Base-by-base conservation (phyloP, 352 stramenopile genomes). In the Aphanomyces stellatus region DNA sequence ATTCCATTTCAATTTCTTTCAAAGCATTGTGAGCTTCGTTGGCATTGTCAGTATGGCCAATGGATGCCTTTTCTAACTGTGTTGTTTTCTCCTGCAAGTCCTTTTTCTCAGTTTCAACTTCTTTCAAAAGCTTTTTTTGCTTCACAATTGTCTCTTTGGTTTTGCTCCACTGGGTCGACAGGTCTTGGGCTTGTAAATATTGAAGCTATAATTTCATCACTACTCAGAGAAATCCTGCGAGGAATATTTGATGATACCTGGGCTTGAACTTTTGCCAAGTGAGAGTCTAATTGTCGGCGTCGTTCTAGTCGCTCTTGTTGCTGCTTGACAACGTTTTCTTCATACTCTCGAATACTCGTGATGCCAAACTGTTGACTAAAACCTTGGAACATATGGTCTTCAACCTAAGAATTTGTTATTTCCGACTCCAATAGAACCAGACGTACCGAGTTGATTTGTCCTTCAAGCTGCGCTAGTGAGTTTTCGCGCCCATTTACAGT, bases 321-420 rank as follows among this genome's bases (percentile, higher is more conserved):
- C 2, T 82, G 81, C 71, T 97, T 95, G 2, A 96, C 72, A 11
- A 97, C 91, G 22, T 88, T 96, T 64, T 97, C 89, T 76, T 98
- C 93, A 70, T 98, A 98, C 6, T 91, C 75, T 25, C 87, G 85
- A 51, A 96, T 92, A 60, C 80, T 96, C 25, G 78, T 68, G 17
- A 96, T 78, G 13, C 87, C 87, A 55, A 95, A 76, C 41, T 77
- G 62, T 46, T 85, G 71, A 41, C 87, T 94, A 67, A 96, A 95
- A 5, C 83, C 77, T 17, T 77, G 76, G 71, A 95, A 96, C 76
- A 95, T 78, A n/a, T 93, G 76, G 48, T 94, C 87, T 70, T 96
- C 85, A 0, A 91, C 79, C 63, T 70, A 65, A 13, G 10, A 49
- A 10, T 33, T 19, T 25, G 42, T 22, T 27, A 27, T 7, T 24